These are phyloP conservation scores for Acanthamoeba healyi DNA, from an alignment of 208 protist species.

Conservation along the genomic window DNA sequence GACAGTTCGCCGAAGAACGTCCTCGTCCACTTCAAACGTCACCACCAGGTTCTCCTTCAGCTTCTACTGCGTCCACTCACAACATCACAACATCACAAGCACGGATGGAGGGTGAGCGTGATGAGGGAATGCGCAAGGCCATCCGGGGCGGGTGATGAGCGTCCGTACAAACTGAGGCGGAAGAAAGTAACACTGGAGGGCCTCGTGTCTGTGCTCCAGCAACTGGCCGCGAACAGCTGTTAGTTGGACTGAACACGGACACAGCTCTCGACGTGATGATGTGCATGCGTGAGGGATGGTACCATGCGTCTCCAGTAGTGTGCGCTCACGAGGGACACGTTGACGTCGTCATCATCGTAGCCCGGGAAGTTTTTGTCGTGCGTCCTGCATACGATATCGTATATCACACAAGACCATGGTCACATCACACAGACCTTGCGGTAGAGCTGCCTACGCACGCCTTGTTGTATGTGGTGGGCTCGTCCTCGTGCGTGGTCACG, in stretches of 20 bases:
- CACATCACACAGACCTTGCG: too few relatives aligned
- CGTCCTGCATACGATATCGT: too few relatives aligned
- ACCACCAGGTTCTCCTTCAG: conserved; percentile 19
- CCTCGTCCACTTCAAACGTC: neutral
- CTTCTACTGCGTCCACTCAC: neutral
- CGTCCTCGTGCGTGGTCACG: conserved; percentile 45
- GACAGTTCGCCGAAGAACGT: conserved; percentile 11
- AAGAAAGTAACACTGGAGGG: conserved; percentile 39
- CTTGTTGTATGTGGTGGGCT: conserved; percentile 17
- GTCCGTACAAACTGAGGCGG: conserved; percentile 7
- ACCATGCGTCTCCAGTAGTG: conserved; percentile 39
- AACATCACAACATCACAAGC: neutral
- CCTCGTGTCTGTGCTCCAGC: conserved; percentile 19
- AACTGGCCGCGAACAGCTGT: neutral
- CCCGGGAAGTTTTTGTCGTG: conserved; percentile 46
- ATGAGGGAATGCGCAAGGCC: too few relatives aligned
- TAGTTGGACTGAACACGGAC: too few relatives aligned
- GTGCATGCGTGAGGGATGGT: neutral
- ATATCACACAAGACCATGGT: too few relatives aligned
- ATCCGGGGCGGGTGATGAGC: neutral
- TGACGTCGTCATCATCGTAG: conserved; percentile 48
- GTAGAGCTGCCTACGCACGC: too few relatives aligned
- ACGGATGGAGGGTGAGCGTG: too few relatives aligned
- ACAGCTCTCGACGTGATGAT: neutral
- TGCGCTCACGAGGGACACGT: conserved; percentile 8